Conservation (phyloP, 2,329 filamentous ascomycete genomes). For the Penicillium hesseltinei region DNA sequence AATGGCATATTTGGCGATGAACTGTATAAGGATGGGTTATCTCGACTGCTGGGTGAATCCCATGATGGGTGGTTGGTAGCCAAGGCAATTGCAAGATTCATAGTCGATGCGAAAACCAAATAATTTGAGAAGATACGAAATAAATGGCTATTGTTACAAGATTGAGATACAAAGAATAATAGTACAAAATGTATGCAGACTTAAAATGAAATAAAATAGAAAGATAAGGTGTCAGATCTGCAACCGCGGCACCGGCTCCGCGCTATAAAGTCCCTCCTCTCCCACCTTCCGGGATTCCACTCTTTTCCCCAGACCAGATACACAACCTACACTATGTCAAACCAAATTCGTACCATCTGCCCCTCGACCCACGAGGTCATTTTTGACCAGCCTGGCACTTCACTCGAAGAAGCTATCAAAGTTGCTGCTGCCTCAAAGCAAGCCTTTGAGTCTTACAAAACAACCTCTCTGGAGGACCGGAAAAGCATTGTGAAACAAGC, state of each 20-base stretch:
- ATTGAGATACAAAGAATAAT: not conserved
- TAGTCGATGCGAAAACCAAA: not conserved
- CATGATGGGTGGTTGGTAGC: slow-evolving; percentile 27
- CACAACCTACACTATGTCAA: slow-evolving; percentile 19
- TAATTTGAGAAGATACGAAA: not conserved
- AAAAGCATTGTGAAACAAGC: slow-evolving; percentile 80
- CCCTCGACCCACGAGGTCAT: slow-evolving; percentile 83
- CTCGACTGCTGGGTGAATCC: slow-evolving; percentile 14
- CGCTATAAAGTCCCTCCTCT: slow-evolving; percentile 12
- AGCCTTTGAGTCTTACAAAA: slow-evolving; percentile 56
- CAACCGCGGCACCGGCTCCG: slow-evolving; percentile 6
- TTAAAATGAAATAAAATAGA: not conserved
- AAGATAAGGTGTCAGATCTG: not conserved
- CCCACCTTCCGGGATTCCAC: not conserved
- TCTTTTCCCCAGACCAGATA: not conserved
- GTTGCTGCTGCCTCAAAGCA: slow-evolving; percentile 28
- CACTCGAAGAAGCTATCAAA: slow-evolving; percentile 24
- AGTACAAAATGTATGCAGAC: not conserved
- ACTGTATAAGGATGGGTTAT: slow-evolving; percentile 22
- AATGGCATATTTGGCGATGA: slow-evolving; percentile 25
- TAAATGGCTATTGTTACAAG: not conserved
- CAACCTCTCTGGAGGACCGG: slow-evolving; percentile 68
- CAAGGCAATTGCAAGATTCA: not conserved
- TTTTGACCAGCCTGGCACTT: slow-evolving; percentile 70
- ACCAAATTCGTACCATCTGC: slow-evolving; percentile 65